phyloP scores from a whole-genome alignment of 139 green algal species.

The Volvox reticuliferus region DNA sequence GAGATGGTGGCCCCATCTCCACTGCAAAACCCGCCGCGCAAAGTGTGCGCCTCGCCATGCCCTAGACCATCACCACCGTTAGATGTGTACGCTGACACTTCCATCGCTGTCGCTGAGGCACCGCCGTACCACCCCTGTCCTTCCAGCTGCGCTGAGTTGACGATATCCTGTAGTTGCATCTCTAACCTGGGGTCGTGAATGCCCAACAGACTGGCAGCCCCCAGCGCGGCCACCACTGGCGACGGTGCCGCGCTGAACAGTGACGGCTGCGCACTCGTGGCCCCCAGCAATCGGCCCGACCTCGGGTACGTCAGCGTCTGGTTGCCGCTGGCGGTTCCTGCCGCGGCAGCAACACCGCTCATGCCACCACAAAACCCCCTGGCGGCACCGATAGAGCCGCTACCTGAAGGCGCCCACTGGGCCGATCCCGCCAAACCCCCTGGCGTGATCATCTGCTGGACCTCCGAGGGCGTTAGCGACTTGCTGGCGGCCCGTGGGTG shows the following conservation, averaged over 20 bases:
- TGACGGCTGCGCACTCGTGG: not conserved
- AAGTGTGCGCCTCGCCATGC: not conserved
- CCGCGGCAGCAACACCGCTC: not conserved
- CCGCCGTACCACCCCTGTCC: constrained; percentile 2
- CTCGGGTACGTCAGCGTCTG: not conserved
- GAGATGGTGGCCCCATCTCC: not conserved
- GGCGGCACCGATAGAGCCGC: not conserved
- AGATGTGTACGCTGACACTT: not conserved
- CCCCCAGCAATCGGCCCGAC: not conserved
- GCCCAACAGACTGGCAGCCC: not conserved
- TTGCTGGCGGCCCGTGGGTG: too few relatives aligned
- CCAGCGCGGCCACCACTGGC: not conserved
- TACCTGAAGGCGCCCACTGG: not conserved
- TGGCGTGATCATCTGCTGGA: not conserved
- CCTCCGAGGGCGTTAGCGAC: not conserved
- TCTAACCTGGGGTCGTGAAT: constrained; percentile 17
- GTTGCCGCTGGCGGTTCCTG: not conserved
- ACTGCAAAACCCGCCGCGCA: not conserved
- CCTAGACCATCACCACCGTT: not conserved
- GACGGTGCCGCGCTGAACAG: not conserved
- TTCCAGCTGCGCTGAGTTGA: not conserved
- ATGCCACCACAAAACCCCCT: not conserved
- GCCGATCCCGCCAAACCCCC: too few relatives aligned
- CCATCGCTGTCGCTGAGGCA: not conserved
- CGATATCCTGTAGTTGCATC: constrained; percentile 39